Percentiles rank a stretch among this genome's conserved stretches.
Conservation (phyloP, 495 filamentous ascomycete species). For the Sordaria brevicollis region DNA sequence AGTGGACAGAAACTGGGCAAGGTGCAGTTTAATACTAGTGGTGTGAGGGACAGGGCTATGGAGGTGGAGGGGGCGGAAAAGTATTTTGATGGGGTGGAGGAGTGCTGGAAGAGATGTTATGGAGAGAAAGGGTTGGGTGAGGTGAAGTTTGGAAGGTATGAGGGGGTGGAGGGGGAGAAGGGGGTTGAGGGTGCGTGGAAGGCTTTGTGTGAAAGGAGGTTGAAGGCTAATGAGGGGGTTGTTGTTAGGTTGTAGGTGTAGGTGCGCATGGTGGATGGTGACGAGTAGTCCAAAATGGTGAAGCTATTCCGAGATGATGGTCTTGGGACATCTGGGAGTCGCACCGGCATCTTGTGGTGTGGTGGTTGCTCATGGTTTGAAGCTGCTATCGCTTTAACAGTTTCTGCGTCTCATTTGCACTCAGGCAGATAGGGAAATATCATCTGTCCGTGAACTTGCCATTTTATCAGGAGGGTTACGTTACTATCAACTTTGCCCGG, state of each 20-base stretch:
- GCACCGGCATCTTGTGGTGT: no score
- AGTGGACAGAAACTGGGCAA: neutral
- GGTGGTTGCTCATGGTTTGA: no score
- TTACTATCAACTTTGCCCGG: no score
- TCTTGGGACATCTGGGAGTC: no score
- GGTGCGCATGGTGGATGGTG: no score
- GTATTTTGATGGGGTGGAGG: neutral
- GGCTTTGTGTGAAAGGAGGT: neutral
- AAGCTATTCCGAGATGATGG: no score
- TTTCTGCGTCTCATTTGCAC: no score
- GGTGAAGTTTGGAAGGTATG: neutral
- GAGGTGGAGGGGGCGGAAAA: neutral
- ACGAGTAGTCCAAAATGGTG: no score
- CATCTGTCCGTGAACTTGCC: no score
- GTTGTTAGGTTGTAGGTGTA: neutral
- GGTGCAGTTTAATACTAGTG: neutral
- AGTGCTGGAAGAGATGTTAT: slow-evolving; percentile 1
- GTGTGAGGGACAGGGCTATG: neutral
- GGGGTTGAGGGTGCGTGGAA: slow-evolving; percentile 1
- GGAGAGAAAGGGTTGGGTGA: neutral
- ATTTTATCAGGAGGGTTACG: no score
- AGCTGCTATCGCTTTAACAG: no score
- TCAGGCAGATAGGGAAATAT: no score
- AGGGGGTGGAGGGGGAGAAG: neutral
- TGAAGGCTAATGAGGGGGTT: neutral